Percentiles rank a stretch among this genome's conserved stretches.
phyloP scores from a whole-genome alignment of 306 rosid genomes.

The Castanea crenata region DNA sequence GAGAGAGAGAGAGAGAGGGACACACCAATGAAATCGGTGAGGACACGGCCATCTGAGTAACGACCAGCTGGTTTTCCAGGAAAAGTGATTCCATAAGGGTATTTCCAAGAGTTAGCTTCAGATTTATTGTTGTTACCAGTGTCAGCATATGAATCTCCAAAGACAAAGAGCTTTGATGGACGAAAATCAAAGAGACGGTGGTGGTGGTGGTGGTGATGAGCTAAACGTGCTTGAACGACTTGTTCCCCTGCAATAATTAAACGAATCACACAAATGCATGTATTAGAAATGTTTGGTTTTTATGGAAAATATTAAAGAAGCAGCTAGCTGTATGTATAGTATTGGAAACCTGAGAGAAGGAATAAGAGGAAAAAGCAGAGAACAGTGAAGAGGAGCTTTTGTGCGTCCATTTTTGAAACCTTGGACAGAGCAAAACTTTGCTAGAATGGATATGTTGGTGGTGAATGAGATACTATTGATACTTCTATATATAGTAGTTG shows the following conservation, averaged over 20 bases:
- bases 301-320: not conserved
- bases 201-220: not conserved
- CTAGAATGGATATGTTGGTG: too few species aligned
- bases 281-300: not conserved
- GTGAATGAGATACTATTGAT: not conserved
- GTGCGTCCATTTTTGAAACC: not conserved
- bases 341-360: not conserved
- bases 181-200: conserved; percentile 13
- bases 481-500: not conserved
- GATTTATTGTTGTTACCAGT: conserved; percentile 39
- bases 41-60: conserved; percentile 50
- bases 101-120: conserved; percentile 21
- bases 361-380: conserved; percentile 1
- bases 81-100: conserved; percentile 49
- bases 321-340: too few species aligned
- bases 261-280: not conserved
- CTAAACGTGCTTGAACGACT: conserved; percentile 1
- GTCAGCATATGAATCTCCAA: conserved; percentile 59
- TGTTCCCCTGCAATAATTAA: not conserved
- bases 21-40: conserved; percentile 59
- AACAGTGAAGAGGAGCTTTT: conserved; percentile 6
- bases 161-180: conserved; percentile 39
- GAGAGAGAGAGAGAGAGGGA: not conserved
- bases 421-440: not conserved
- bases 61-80: conserved; percentile 60